Evolutionary conservation across 1,139 yeast species (phyloP), one percentile per base, ranked within the genome.

Genomic region (Candida smagusa): DNA sequence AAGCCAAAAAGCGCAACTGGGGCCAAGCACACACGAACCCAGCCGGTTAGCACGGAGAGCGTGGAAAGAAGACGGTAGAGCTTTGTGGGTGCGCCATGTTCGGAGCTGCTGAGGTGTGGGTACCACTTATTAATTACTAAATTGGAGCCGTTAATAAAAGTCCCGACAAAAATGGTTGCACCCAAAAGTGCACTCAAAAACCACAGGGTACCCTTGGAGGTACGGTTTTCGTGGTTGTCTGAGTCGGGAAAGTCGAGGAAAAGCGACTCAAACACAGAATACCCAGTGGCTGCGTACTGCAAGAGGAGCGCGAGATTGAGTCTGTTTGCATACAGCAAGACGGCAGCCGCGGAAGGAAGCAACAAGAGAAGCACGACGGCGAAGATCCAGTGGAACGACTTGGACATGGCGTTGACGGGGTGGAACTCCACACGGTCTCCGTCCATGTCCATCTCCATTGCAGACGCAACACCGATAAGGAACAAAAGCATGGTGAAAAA

Each of bases 1-100:
- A 89, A 90, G 1, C 96, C 96, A 47, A 88, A 79, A 45, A 89
- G 59, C 1, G 96, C 84, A 35, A 87, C 81, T 4, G 92, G 89
- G 0, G 95, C 94, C 63, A 90, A 64, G 38, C 89, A 81, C 26
- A 79, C 75, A 47, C 88, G 81, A 7, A 89, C 83, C 77, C 64
- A 78, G 1, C 88, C 90, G 3, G 78, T 68, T 7, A 80, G 43
- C 0, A 72, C 74, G 5, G 64, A 53, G 19, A 74, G 29, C 9
- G 77, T 57, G 3, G 85, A 70, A 2, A 76, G 50, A 0, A 61
- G 49, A 46, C 74, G 73, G 54, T 81, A 81, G 1, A 67, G 36
- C 28, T 60, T 53, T 34, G 34, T 30, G 28, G 43, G 33, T 21
- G 40, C 11, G 5, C 48, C 46, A 33, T 34, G 36, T 23, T 45